Conservation (phyloP, 768 basidiomycete genomes). For the Pleurotus citrinopileatus region DNA sequence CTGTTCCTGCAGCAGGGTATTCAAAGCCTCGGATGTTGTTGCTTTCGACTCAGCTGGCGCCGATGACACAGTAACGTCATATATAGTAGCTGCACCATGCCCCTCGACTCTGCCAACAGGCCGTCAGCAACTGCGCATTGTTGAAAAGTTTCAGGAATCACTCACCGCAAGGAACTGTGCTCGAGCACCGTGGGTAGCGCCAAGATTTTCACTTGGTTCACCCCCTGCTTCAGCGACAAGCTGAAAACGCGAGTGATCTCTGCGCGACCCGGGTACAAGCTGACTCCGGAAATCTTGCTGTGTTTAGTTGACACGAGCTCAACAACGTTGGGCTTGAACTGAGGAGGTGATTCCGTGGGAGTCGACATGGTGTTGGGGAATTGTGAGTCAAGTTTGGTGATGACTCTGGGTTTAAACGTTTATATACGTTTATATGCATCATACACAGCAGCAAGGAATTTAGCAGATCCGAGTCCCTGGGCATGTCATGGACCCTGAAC, state of each 20-base stretch:
- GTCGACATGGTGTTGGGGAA: background rate
- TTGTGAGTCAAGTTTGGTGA: background rate
- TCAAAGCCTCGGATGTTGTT: background rate
- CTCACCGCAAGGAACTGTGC: slow-evolving; percentile 11
- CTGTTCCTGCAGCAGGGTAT: background rate
- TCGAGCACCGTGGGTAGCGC: slow-evolving; percentile 14
- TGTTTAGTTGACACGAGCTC: slow-evolving; percentile 8
- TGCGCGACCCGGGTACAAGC: slow-evolving; percentile 12
- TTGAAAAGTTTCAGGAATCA: background rate
- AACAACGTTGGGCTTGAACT: slow-evolving; percentile 1
- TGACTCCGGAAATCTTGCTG: slow-evolving; percentile 12
- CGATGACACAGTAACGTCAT: slow-evolving; percentile 13
- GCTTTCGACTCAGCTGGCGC: background rate
- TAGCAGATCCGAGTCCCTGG: too few relatives aligned
- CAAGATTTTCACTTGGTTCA: slow-evolving; percentile 13
- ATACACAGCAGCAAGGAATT: too few relatives aligned
- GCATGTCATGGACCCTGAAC: too few relatives aligned
- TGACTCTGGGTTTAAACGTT: too few relatives aligned
- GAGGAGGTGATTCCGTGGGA: background rate
- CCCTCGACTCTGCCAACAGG: slow-evolving; percentile 14
- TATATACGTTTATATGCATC: too few relatives aligned
- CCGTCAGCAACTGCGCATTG: background rate
- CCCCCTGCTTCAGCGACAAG: slow-evolving; percentile 10
- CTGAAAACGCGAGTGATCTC: slow-evolving; percentile 14
- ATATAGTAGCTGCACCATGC: slow-evolving; percentile 13